Percentiles rank a stretch among this genome's conserved stretches.
Evolutionary conservation across 129 eudicot genomes (phyloP).

Genomic region (Pseudognaphalium luteoalbum): DNA sequence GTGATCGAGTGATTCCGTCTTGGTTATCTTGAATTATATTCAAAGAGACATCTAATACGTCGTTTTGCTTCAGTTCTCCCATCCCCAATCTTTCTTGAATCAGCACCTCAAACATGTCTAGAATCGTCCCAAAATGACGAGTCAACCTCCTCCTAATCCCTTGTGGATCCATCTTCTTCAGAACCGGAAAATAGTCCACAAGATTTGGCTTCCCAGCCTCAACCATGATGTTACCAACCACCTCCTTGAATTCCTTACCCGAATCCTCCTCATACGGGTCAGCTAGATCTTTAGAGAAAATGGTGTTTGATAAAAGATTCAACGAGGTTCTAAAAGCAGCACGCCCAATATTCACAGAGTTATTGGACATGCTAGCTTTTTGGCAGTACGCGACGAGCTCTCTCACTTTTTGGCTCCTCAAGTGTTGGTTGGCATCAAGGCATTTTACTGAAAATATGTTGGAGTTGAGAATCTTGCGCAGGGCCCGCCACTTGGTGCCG

Average conservation of each 20-base stretch:
- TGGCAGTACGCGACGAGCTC: conserved; percentile 44
- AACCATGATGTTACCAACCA: conserved; percentile 42
- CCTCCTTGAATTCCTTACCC: conserved; percentile 55
- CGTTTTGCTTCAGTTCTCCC: not conserved
- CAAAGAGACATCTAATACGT: conserved; percentile 15
- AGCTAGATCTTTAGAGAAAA: conserved; percentile 55
- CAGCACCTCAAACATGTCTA: conserved; percentile 31
- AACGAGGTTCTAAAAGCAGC: conserved; percentile 40
- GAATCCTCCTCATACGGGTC: conserved; percentile 39
- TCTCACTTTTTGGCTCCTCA: conserved; percentile 39
- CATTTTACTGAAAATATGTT: conserved; percentile 19
- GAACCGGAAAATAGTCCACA: conserved; percentile 41
- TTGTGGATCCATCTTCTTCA: conserved; percentile 34
- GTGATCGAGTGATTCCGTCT: conserved; percentile 1
- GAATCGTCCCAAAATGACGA: conserved; percentile 22
- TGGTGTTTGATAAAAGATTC: conserved; percentile 46
- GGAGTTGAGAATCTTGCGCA: conserved; percentile 34
- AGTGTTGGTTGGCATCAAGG: conserved; percentile 27
- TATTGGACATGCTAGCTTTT: conserved; percentile 32
- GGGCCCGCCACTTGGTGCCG: conserved; percentile 47
- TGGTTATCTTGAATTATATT: conserved; percentile 13
- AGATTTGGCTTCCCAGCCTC: conserved; percentile 55
- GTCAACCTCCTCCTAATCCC: conserved; percentile 18
- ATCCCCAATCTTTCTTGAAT: conserved; percentile 34
- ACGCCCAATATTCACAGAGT: conserved; percentile 11